Evolutionary conservation across 2,329 filamentous ascomycete genomes (phyloP).

Genomic region (Neurospora sp.): DNA sequence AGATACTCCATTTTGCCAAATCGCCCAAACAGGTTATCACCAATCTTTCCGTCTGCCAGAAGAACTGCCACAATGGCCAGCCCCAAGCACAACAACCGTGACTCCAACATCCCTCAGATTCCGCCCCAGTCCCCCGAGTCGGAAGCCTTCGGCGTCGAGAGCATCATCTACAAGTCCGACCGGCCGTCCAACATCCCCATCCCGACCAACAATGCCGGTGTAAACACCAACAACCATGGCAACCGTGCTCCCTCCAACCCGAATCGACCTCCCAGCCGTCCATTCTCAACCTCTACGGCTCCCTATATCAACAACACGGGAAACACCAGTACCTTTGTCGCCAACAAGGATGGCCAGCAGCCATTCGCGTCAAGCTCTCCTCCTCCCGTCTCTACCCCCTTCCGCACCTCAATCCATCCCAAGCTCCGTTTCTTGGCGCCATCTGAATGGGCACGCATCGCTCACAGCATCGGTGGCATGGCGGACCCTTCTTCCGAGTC

Average conservation of each 20-base stretch:
- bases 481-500: constrained; percentile 30
- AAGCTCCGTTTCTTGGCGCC: not conserved
- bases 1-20: not conserved
- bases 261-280: not conserved
- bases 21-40: not conserved
- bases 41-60: not conserved
- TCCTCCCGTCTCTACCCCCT: not conserved
- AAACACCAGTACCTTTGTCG: not conserved
- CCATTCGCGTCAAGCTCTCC: not conserved
- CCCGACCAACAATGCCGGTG: constrained; percentile 4
- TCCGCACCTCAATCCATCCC: not conserved
- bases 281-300: constrained; percentile 1
- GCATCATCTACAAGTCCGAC: constrained; percentile 11
- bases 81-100: not conserved
- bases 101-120: not conserved
- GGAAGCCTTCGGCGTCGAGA: constrained; percentile 4
- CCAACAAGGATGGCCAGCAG: not conserved
- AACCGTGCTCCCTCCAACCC: constrained; percentile 2
- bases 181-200: constrained; percentile 12
- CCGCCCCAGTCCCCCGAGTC: not conserved
- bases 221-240: not conserved
- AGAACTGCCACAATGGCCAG: constrained; percentile 8
- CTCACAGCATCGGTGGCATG: constrained; percentile 37
- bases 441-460: constrained; percentile 32
- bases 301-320: not conserved